Conservation (phyloP, 2,329 filamentous ascomycete species). For the Claviceps capensis region DNA sequence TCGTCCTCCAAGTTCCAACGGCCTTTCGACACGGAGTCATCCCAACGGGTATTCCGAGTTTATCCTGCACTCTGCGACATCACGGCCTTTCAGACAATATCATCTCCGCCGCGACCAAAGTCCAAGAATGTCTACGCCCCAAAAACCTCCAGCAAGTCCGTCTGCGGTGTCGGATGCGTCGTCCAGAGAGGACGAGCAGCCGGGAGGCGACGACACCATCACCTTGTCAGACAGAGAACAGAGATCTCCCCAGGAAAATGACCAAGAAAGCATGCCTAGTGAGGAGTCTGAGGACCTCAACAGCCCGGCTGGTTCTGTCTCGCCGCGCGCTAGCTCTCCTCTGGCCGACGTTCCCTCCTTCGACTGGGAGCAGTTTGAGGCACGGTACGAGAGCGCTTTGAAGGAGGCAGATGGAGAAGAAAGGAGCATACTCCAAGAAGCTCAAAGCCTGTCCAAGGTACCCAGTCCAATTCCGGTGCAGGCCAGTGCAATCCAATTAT, state of each 20-base stretch:
- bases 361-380: conserved; percentile 67
- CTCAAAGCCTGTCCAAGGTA: conserved; percentile 52
- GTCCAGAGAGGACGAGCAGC: conserved; percentile 5
- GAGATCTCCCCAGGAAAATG: conserved; percentile 14
- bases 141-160: conserved; percentile 3
- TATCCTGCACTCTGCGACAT: too few species aligned
- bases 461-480: neutral
- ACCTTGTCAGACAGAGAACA: conserved; percentile 12
- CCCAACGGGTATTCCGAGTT: too few species aligned
- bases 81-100: neutral
- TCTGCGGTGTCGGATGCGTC: conserved; percentile 1
- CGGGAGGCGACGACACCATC: conserved; percentile 8
- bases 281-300: conserved; percentile 19
- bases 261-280: conserved; percentile 25
- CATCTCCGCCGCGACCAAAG: neutral
- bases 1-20: neutral
- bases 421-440: conserved; percentile 50
- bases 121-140: conserved; percentile 9
- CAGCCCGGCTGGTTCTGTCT: conserved; percentile 15
- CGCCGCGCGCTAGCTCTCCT: conserved; percentile 20
- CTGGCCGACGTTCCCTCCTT: conserved; percentile 42
- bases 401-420: conserved; percentile 50
- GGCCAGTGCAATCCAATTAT: neutral
- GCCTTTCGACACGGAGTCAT: too few species aligned
- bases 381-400: conserved; percentile 54